phyloP scores from a whole-genome alignment of 2,329 filamentous ascomycete species.

The Fusarium irregulare region DNA sequence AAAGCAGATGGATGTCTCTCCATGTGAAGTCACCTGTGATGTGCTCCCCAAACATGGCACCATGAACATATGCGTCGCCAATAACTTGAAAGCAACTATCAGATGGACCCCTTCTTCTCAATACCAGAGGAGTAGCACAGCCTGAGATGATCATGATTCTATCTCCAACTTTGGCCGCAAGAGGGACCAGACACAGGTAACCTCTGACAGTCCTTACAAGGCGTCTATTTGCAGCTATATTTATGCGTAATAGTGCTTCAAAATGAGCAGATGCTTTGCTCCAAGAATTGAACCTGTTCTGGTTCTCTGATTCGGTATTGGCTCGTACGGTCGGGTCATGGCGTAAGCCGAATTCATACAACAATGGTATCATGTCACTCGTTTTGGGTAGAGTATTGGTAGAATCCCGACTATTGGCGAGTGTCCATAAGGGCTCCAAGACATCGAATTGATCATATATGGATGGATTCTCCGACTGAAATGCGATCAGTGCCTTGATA shows the following conservation, averaged over 20 bases:
- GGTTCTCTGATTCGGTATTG: neutral
- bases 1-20: neutral
- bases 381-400: neutral
- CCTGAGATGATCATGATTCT: neutral
- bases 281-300: neutral
- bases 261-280: neutral
- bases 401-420: neutral
- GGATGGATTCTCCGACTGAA: neutral
- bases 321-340: neutral
- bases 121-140: slow-evolving; percentile 32
- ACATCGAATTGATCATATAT: neutral
- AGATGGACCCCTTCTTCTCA: slow-evolving; percentile 19
- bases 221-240: neutral
- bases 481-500: neutral
- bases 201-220: neutral
- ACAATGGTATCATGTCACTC: neutral
- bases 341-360: neutral
- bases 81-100: slow-evolving; percentile 27
- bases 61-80: slow-evolving; percentile 31
- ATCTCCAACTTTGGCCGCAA: neutral
- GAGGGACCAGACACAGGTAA: neutral
- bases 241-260: neutral
- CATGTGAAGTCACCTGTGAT: slow-evolving; percentile 11
- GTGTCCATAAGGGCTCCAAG: neutral
- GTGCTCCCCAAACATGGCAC: slow-evolving; percentile 24